phyloP scores from a whole-genome alignment of 306 rosid species.

The Acacia confusa region DNA sequence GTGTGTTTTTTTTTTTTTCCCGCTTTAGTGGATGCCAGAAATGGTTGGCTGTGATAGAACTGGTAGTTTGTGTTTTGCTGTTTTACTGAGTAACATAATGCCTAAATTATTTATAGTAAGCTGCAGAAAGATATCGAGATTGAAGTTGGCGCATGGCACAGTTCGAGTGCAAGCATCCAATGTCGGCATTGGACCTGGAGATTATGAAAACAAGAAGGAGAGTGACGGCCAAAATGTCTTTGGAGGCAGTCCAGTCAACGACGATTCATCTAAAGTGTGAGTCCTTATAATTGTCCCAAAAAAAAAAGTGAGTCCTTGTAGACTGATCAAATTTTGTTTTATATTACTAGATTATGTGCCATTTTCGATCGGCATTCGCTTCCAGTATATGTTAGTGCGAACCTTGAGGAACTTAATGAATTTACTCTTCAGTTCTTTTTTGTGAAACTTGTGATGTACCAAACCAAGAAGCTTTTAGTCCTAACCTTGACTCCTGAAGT shows the following conservation, averaged over 20 bases:
- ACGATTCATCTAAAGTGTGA: slow-evolving; percentile 65
- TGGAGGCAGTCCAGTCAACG: slow-evolving; percentile 38
- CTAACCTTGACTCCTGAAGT: slow-evolving; percentile 16
- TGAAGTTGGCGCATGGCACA: slow-evolving; percentile 35
- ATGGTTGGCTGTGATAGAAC: neutral
- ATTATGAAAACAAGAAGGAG: slow-evolving; percentile 55
- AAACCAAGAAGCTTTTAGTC: neutral
- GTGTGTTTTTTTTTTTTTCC: no score
- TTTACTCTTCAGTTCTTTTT: neutral
- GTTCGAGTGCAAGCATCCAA: slow-evolving; percentile 75
- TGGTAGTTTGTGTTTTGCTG: slow-evolving; percentile 15
- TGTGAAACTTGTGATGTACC: neutral
- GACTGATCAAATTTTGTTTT: slow-evolving; percentile 25
- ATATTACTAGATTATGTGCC: slow-evolving; percentile 1
- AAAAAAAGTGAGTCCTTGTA: slow-evolving; percentile 50
- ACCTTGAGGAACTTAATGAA: neutral
- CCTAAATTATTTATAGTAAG: slow-evolving; percentile 58
- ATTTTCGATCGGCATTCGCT: neutral
- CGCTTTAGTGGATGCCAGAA: neutral
- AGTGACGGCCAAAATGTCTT: slow-evolving; percentile 43
- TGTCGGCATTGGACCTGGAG: slow-evolving; percentile 68
- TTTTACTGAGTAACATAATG: slow-evolving; percentile 31
- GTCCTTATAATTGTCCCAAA: slow-evolving; percentile 26
- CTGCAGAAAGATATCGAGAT: slow-evolving; percentile 48
- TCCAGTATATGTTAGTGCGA: neutral